These are phyloP conservation scores for Pythium scleroteichum DNA, from an alignment of 352 stramenopile genomes.

Conservation along the genomic window DNA sequence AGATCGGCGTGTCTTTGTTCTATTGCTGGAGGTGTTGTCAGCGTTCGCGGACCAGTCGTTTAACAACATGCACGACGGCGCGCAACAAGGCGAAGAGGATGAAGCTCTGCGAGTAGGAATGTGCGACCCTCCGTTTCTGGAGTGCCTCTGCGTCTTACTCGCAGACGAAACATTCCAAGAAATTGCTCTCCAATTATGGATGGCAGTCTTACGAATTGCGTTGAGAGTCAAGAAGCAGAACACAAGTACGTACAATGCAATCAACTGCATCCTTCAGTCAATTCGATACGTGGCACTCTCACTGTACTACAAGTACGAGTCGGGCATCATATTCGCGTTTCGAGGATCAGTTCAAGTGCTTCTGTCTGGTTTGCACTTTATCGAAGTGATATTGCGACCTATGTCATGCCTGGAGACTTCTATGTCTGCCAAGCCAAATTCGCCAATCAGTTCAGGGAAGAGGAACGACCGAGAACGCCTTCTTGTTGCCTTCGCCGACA, in stretches of 20 bases:
- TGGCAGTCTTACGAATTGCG: slow-evolving; percentile 35
- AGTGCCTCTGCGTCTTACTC: slow-evolving; percentile 47
- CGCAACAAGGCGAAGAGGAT: slow-evolving; percentile 26
- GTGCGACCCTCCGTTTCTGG: slow-evolving; percentile 41
- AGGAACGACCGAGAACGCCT: slow-evolving; percentile 31
- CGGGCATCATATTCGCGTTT: slow-evolving; percentile 30
- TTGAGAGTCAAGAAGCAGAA: slow-evolving; percentile 39
- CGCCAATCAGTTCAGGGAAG: slow-evolving; percentile 4
- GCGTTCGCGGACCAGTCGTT: slow-evolving; percentile 24
- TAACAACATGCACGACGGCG: not conserved
- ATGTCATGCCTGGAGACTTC: not conserved
- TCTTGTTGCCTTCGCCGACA: slow-evolving; percentile 40
- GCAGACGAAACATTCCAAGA: slow-evolving; percentile 34
- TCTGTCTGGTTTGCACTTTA: slow-evolving; percentile 25
- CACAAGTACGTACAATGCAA: slow-evolving; percentile 38
- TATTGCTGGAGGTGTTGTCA: slow-evolving; percentile 50
- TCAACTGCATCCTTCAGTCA: slow-evolving; percentile 59
- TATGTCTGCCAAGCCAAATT: not conserved
- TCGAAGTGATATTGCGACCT: slow-evolving; percentile 24
- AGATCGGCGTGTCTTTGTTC: slow-evolving; percentile 34
- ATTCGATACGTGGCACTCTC: slow-evolving; percentile 48
- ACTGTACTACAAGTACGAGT: slow-evolving; percentile 37
- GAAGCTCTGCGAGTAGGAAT: slow-evolving; percentile 33
- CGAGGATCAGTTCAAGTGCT: slow-evolving; percentile 29
- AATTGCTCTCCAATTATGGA: slow-evolving; percentile 43